A percentile compares a stretch with the other conserved stretches of the same genome.
These are phyloP conservation scores for Geosmithia flava DNA, from an alignment of 2,329 filamentous ascomycete species.

Conservation along the genomic window DNA sequence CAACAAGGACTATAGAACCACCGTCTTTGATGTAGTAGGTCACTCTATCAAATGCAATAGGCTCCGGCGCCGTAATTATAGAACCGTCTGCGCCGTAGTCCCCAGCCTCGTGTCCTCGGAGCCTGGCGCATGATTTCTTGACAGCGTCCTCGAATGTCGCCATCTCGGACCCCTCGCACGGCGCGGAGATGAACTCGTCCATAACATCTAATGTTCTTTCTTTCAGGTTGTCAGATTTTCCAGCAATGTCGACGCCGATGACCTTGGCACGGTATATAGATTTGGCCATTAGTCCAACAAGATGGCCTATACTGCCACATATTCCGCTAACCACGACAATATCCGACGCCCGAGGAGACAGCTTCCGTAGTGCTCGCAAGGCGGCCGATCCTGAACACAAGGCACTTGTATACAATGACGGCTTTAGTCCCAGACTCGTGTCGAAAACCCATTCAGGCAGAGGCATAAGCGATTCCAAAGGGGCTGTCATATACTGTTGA, in stretches of 20 bases:
- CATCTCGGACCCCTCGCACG: too few relatives aligned
- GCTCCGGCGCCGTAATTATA: too few relatives aligned
- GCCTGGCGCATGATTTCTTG: neutral
- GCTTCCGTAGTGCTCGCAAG: neutral
- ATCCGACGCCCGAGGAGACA: neutral
- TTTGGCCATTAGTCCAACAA: neutral
- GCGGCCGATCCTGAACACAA: neutral
- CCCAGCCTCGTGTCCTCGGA: neutral
- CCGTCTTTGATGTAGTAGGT: too few relatives aligned
- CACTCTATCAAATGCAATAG: too few relatives aligned
- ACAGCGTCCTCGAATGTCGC: neutral
- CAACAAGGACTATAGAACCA: too few relatives aligned
- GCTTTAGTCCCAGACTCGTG: too few relatives aligned
- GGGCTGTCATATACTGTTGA: constrained; percentile 1
- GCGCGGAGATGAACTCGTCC: too few relatives aligned
- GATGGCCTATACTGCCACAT: neutral
- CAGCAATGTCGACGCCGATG: neutral
- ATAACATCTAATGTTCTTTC: too few relatives aligned
- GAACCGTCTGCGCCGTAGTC: neutral
- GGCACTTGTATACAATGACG: neutral
- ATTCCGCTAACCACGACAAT: neutral
- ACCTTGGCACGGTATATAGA: neutral
- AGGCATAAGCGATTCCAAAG: neutral
- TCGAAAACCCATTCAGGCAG: neutral
- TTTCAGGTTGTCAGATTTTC: neutral